Evolutionary conservation across 176 grass and related monocot species (phyloP), one percentile per base, ranked within the genome.

Genomic region (Tillandsia leiboldiana): DNA sequence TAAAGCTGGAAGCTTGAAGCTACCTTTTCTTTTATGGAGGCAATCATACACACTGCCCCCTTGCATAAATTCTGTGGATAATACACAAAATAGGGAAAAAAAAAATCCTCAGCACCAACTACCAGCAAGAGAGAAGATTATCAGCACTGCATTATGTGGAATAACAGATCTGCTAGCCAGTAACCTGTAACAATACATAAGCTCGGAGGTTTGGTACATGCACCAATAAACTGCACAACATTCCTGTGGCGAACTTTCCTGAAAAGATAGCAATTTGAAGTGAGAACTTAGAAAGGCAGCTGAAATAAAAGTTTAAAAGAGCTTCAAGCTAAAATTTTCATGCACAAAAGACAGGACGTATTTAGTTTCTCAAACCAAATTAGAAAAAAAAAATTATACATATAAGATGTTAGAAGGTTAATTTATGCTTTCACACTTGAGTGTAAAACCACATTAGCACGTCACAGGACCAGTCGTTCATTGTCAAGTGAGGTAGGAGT

Each of bases 231-330:
- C 71, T 80, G 82, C 18, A 85, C 82, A 54, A 85, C 77, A 63
- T 85, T 85, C 82, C 80, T 85, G 71, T 85, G 77, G 20, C 82
- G 82, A 71, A 85, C 77, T 72, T 85, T 85, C 63, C 82, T 85
- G 75, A 59, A 65, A 73, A 84, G 4, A 18, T 26, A 70, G 50
- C 9, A 7, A 26, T 50, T 71, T 47, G 10, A 49, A 7, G 3
- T 59, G 48, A 23, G 49, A 69, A 51, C 18, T 27, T 28, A 54
- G 47, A 14, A 15, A 64, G 53, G 51, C 15, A 67, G 49, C 48
- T 51, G 20, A 42, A 72, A 58, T 12, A 58, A 18, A 58, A 18
- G 22, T 20, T 61, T 2, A 15, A 17, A 8, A 59, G 12, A 22
- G 20, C 9, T 17, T 59, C n/a, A 59, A 59, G 33, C 33, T 20